Evolutionary conservation across 768 basidiomycete genomes (phyloP).

Genomic region (Heimioporus sp.): DNA sequence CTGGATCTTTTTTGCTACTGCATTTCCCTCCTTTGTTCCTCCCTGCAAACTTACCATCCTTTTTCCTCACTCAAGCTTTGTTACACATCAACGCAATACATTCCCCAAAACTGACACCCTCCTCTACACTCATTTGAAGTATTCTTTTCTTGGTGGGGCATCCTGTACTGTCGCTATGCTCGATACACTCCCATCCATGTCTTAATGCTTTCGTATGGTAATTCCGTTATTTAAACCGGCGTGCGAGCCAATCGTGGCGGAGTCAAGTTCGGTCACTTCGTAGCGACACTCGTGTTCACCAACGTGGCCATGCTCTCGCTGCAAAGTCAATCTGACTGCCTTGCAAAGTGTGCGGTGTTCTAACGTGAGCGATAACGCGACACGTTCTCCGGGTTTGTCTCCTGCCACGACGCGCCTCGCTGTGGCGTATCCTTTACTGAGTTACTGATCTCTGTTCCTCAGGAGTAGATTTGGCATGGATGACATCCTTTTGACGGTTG

Average conservation of each 20-base stretch:
- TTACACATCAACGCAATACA: constrained; percentile 21
- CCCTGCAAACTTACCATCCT: constrained; percentile 15
- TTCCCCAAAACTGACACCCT: constrained; percentile 25
- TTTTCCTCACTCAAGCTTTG: constrained; percentile 10
- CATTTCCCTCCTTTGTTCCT: constrained; percentile 23
- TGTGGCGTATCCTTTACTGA: constrained; percentile 10
- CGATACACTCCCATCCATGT: constrained; percentile 34
- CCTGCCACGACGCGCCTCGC: constrained; percentile 6
- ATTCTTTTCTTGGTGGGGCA: constrained; percentile 24
- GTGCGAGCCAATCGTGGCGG: neutral
- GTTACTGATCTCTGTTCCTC: constrained; percentile 3
- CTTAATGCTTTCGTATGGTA: constrained; percentile 37
- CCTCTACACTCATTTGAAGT: constrained; percentile 29
- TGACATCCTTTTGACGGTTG: neutral
- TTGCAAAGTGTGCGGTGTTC: neutral
- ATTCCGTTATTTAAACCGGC: constrained; percentile 26
- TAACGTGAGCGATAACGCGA: constrained; percentile 3
- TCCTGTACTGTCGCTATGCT: constrained; percentile 36
- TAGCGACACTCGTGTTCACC: no score
- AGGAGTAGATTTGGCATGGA: constrained; percentile 6
- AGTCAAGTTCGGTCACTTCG: no score
- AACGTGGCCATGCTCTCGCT: neutral
- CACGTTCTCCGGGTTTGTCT: constrained; percentile 7
- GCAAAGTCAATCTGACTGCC: constrained; percentile 15
- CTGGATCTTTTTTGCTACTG: constrained; percentile 22